phyloP scores from a whole-genome alignment of 805 yeast species.

The Yarrowia sp. region DNA sequence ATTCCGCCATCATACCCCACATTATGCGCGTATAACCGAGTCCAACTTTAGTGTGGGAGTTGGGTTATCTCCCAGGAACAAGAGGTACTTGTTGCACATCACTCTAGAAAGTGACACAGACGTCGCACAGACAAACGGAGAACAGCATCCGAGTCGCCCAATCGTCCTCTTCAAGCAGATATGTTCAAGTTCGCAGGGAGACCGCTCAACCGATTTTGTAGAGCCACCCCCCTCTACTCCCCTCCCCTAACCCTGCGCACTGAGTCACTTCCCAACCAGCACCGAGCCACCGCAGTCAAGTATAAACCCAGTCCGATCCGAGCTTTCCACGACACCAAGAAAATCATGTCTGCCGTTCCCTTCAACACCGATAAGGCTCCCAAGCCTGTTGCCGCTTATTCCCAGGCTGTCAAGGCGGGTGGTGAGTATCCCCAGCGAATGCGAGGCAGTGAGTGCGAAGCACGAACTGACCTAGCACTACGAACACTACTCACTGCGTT shows the following conservation, averaged over 20 bases:
- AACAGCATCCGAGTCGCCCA: neutral
- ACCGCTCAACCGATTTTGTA: neutral
- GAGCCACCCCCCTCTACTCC: neutral
- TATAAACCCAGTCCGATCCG: neutral
- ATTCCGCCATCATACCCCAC: neutral
- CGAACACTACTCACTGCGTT: too few species aligned
- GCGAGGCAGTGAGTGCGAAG: neutral
- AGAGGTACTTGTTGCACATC: too few species aligned
- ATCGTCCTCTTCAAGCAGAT: neutral
- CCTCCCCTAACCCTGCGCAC: conserved; percentile 28
- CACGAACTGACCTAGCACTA: neutral
- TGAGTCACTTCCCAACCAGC: conserved; percentile 10
- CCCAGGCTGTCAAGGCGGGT: conserved; percentile 93
- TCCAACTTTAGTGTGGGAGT: neutral
- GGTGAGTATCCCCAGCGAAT: conserved; percentile 47
- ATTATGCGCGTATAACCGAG: neutral
- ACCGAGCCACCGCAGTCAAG: conserved; percentile 10
- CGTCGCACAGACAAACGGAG: too few species aligned
- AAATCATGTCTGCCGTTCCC: conserved; percentile 37
- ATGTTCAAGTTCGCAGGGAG: neutral
- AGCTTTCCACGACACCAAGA: neutral
- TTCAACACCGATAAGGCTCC: conserved; percentile 64
- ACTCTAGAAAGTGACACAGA: neutral
- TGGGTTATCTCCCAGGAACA: too few species aligned
- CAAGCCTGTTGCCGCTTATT: conserved; percentile 95